Base-by-base conservation (phyloP, 148 eudicot genomes). In the Fagopyrum tataricum region DNA sequence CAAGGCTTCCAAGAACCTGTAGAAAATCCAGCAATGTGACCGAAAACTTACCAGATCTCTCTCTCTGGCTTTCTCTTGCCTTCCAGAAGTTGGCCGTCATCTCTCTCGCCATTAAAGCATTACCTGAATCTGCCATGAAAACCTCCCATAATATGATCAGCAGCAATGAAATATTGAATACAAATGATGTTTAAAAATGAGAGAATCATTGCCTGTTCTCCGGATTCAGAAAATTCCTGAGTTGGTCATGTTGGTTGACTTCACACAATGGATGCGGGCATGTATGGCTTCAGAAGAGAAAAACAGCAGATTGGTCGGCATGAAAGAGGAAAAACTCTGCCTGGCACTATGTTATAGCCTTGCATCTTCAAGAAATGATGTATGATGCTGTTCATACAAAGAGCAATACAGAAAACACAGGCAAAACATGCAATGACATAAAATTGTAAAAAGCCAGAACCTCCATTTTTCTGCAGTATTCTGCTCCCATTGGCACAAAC, bases 11-110 rank as follows among this genome's bases (percentile, higher is more conserved):
- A 61, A 20, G 14, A 13, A 44, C 52, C 31, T 59, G 70, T 75
- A 78, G 79, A 75, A 26, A 78, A 80, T 82, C 85, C 87, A 75
- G 84, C 82, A 76, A 76, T 58, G 69, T 71, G 78, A 72, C 76
- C 18, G 17, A 10, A 40, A 23, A 81, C 87, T 87, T 84, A 84
- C 90, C 90, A 46, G 72, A 73, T 21, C 76, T 73, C 82, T n/a
- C n/a, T n/a, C n/a, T n/a, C 87, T 84, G 82, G 81, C 85, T 82
- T 76, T 80, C 78, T 42, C 76, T 47, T 21, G 14, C 8, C 72
- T 18, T 39, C 2, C 8, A 7, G 17, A 70, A 52, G 15, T 58
- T 69, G 13, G 7, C 11, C 37, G 8, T 7, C 40, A 5, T 13
- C 67, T 31, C 37, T 31, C 37, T 31, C 37, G 37, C 37, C 37